These are phyloP conservation scores for Secale cereale DNA, from an alignment of 176 grass and related monocot species.

Conservation along the genomic window DNA sequence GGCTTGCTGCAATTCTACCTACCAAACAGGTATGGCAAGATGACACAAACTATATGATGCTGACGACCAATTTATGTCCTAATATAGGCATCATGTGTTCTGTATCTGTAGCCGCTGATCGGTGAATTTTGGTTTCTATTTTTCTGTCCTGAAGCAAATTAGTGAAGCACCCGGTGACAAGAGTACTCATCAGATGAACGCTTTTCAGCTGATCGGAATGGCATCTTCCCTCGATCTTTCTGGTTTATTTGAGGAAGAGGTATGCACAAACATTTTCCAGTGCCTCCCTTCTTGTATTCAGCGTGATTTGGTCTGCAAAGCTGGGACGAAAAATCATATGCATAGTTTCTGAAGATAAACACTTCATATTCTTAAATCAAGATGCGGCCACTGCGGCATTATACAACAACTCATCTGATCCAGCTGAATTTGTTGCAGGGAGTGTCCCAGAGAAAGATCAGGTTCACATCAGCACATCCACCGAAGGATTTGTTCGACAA, in stretches of 20 bases:
- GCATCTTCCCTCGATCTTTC: conserved; percentile 88
- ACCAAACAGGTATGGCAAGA: conserved; percentile 49
- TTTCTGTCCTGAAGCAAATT: conserved; percentile 46
- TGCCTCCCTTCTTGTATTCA: neutral
- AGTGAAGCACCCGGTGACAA: conserved; percentile 22
- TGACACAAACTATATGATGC: neutral
- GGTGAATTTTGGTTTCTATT: neutral
- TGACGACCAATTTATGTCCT: neutral
- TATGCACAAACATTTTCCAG: conserved; percentile 4
- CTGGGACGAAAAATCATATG: neutral
- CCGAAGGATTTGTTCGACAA: conserved; percentile 54
- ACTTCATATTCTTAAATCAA: neutral
- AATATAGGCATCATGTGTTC: neutral
- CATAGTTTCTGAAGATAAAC: neutral
- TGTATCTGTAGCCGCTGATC: neutral
- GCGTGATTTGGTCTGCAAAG: neutral
- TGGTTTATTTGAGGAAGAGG: conserved; percentile 93
- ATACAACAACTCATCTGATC: neutral
- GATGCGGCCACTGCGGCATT: neutral
- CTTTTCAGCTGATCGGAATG: conserved; percentile 97
- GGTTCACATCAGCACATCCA: conserved; percentile 70
- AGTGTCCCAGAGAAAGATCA: conserved; percentile 67
- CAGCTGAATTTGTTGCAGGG: conserved; percentile 36
- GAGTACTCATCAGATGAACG: conserved; percentile 58
- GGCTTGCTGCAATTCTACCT: conserved; percentile 24